Base-by-base conservation (phyloP, 2,329 filamentous ascomycete genomes). In the Pseudocercospora macadamiae region DNA sequence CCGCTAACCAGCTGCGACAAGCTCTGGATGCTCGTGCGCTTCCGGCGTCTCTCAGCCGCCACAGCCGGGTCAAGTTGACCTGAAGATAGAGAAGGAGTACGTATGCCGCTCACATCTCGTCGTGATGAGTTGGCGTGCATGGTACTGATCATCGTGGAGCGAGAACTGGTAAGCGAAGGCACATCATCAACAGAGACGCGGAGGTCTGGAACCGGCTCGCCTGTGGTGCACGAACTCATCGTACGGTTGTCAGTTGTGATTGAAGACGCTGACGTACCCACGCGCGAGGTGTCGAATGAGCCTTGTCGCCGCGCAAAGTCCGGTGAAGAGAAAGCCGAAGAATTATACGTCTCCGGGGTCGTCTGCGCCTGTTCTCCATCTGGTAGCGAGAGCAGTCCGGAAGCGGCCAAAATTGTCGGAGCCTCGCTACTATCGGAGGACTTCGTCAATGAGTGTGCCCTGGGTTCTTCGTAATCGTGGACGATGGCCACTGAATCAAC, bases 261-360 rank as follows among this genome's bases (percentile, higher is more conserved):
- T 0, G 89, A 92, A 1, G 89, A 93, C 4, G 88, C 86, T 2
- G 89, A 87, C 1, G 89, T 92, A 4, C 89, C 90, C 25, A 91
- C 83, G 18, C 88, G 83, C 54, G 89, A 87, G 1, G 84, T 84
- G 63, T 93, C 89, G 55, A 90, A 86, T 0, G 78, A 80, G 3
- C 85, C 87, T 74, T 79, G 89, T 79, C 58, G 86, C 80, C 60
- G 88, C 83, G 69, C 67, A 57, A 77, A 75, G 54, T 88, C 84
- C 0, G 89, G 89, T 4, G 89, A 91, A 1, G 89, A 83, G 69
- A 80, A 80, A 3, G 77, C 76, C 0, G 80, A 81, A 3, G 86
- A 79, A 63, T 84, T 82, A 51, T 83, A 82, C 60, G 85, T 83
- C 37, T 89, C 84, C 54, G 87, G 86, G 7, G 89, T 87, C 73